Base-by-base conservation (phyloP, 768 basidiomycete species). In the Leccinum broughii region DNA sequence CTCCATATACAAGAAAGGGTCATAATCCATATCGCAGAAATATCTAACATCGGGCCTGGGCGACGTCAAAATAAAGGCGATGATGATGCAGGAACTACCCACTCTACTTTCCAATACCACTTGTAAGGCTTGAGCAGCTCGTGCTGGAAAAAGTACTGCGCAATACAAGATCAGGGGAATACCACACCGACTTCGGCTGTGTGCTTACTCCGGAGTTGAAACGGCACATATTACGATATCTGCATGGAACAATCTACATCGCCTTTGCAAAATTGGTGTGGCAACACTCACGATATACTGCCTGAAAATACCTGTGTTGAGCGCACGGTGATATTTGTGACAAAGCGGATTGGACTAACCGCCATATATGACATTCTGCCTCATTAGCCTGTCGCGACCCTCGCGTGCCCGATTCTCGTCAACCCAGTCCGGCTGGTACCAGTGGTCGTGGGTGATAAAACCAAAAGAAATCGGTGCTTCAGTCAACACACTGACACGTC, bases 211-310 rank as follows among this genome's bases (percentile, higher is more conserved):
- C 88, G 0, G 86, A 88, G 71, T 89, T 87, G 74, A 83, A 90
- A 39, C 88, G 79, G 69, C 88, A 90, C 89, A 90, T 89, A 56
- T 89, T 87, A n/a, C 87, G 80, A 64, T 90, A 89, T n/a, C 77
- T 81, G 34, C 37, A 8, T 22, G 11, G 51, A 30, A 15, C 10
- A 41, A 44, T 53, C 13, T 13, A 6, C 26, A 28, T 51, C 9
- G 14, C 11, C 17, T 15, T 13, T 50, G 14, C 22, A 26, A 49
- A n/a, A 28, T 10, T 24, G 4, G 26, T 20, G 34, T 24, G 51
- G 48, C 20, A 9, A 55, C 11, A 75, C 77, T 65, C 55, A 80
- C 78, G 80, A 75, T 6, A 81, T 74, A 59, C 80, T 81, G 35
- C 77, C 80, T 80, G 4, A 56, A n/a, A 41, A 62, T 63, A 34